Conservation (phyloP, 2,329 filamentous ascomycete genomes). For the Beauveria medogensis region DNA sequence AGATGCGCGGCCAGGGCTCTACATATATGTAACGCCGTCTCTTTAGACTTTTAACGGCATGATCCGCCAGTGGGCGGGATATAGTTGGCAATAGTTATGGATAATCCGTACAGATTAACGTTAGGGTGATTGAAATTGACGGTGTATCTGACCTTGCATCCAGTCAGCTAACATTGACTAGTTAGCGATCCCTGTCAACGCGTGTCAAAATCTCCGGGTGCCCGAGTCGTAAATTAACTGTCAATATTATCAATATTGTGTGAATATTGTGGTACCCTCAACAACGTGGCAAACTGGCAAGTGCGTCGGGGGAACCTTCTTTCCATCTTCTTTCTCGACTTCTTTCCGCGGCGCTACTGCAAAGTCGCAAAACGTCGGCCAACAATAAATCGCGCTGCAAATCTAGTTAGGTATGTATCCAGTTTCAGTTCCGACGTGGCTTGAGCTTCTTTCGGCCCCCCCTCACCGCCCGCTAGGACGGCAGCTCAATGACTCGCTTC, state of each 20-base stretch:
- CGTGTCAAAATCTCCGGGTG: no score
- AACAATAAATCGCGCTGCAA: background rate
- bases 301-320: background rate
- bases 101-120: no score
- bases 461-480: background rate
- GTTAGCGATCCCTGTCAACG: no score
- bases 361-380: background rate
- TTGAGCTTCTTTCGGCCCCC: background rate
- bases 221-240: background rate
- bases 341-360: background rate
- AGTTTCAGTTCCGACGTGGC: background rate
- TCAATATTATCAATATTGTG: no score
- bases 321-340: background rate
- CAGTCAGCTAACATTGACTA: no score
- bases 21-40: background rate
- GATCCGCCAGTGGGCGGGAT: background rate
- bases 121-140: no score
- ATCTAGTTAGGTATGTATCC: background rate
- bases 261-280: no score
- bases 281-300: background rate
- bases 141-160: no score
- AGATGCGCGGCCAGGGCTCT: background rate
- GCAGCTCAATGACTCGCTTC: background rate
- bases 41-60: background rate
- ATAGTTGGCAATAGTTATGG: background rate